A percentile compares a stretch with the other conserved stretches of the same genome.
Conservation (phyloP, 768 basidiomycete genomes). For the Serendipita sp. region DNA sequence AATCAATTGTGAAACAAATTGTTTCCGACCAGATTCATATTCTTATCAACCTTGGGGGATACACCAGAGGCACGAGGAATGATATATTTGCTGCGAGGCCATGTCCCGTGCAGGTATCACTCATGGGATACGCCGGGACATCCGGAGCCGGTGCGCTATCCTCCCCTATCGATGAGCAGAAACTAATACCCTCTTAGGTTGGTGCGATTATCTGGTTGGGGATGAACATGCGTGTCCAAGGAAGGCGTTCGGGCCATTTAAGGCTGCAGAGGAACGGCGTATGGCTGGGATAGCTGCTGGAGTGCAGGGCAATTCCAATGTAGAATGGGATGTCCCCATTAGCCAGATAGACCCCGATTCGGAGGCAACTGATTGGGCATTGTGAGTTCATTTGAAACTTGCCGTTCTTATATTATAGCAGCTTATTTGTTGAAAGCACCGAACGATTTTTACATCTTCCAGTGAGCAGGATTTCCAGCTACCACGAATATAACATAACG, state of each 20-base stretch:
- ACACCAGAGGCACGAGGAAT: conserved; percentile 37
- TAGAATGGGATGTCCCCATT: conserved; percentile 13
- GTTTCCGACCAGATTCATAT: conserved; percentile 31
- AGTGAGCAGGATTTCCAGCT: conserved; percentile 17
- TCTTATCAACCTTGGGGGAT: conserved; percentile 32
- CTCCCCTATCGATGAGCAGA: too few species aligned
- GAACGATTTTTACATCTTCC: conserved; percentile 35
- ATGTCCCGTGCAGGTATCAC: conserved; percentile 32
- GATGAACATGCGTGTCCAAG: conserved; percentile 31
- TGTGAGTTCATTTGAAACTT: conserved; percentile 21
- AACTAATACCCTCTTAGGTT: conserved; percentile 19
- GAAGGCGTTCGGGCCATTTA: conserved; percentile 23
- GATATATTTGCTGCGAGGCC: conserved; percentile 37
- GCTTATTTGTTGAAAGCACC: conserved; percentile 18
- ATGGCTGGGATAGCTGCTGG: conserved; percentile 8
- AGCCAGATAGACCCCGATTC: conserved; percentile 30
- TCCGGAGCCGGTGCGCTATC: conserved; percentile 23
- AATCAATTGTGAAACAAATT: conserved; percentile 26
- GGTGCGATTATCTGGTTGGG: conserved; percentile 34
- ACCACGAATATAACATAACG: neutral
- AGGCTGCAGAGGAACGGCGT: conserved; percentile 15
- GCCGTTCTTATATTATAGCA: neutral
- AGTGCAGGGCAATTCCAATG: conserved; percentile 21
- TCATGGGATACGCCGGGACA: conserved; percentile 40
- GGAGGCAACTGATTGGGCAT: conserved; percentile 26